Evolutionary conservation across 179 eudicot species (phyloP).

Genomic region (Drosera spatulata): DNA sequence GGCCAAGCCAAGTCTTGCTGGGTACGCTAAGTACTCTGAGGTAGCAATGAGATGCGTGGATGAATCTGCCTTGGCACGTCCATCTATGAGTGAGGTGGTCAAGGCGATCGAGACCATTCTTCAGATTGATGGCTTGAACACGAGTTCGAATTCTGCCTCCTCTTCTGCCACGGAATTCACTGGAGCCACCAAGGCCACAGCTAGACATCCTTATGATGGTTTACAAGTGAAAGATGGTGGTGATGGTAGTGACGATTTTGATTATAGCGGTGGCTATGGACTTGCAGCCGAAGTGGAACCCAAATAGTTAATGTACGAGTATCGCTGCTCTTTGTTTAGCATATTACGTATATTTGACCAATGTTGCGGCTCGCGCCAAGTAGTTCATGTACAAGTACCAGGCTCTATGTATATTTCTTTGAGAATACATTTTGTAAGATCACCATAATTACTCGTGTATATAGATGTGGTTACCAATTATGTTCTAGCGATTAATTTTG

Average conservation of each 20-base stretch:
- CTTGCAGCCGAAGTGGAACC: not conserved
- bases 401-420: no score
- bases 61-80: slow-evolving; percentile 66
- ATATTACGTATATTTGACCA: no score
- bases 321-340: no score
- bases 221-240: not conserved
- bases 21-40: slow-evolving; percentile 46
- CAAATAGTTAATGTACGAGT: not conserved
- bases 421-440: no score
- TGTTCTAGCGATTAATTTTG: no score
- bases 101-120: slow-evolving; percentile 57
- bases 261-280: not conserved
- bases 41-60: slow-evolving; percentile 78
- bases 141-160: slow-evolving; percentile 67
- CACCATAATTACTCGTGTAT: no score
- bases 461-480: no score
- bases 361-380: no score
- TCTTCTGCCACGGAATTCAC: slow-evolving; percentile 60
- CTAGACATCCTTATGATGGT: slow-evolving; percentile 1
- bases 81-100: slow-evolving; percentile 75
- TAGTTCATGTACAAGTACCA: no score
- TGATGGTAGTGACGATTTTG: not conserved
- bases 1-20: slow-evolving; percentile 19
- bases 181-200: slow-evolving; percentile 1
- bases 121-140: slow-evolving; percentile 47